These are phyloP conservation scores for Xylariaceae sp. DNA, from an alignment of 2,329 filamentous ascomycete species.

Conservation along the genomic window DNA sequence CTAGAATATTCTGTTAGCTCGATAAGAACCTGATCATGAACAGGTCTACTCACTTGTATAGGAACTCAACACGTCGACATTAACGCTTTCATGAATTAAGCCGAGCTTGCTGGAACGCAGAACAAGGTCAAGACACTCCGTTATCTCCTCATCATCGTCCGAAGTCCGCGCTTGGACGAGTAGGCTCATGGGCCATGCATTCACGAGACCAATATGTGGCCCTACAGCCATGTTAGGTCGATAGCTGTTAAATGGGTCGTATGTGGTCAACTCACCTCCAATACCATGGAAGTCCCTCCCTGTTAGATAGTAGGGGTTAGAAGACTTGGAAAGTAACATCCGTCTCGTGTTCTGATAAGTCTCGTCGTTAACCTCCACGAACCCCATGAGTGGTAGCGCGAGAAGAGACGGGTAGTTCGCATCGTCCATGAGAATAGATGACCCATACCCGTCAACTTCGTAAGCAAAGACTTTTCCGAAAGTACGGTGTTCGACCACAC, in stretches of 20 bases:
- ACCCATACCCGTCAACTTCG: slow-evolving; percentile 88
- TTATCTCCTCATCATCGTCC: slow-evolving; percentile 83
- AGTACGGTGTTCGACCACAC: slow-evolving; percentile 75
- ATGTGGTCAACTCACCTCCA: slow-evolving; percentile 66
- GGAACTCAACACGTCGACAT: slow-evolving; percentile 69
- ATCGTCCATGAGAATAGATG: slow-evolving; percentile 85
- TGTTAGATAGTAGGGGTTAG: slow-evolving; percentile 88
- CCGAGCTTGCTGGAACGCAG: slow-evolving; percentile 78
- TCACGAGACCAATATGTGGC: slow-evolving; percentile 78
- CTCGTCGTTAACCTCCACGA: slow-evolving; percentile 67
- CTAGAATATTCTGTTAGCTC: slow-evolving; percentile 43
- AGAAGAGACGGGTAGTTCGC: slow-evolving; percentile 85
- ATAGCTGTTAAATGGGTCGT: slow-evolving; percentile 7
- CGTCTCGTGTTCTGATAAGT: slow-evolving; percentile 88
- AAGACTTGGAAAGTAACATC: slow-evolving; percentile 73
- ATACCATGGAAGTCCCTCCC: slow-evolving; percentile 85
- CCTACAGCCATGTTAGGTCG: slow-evolving; percentile 45
- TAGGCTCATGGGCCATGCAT: slow-evolving; percentile 97
- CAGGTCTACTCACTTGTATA: slow-evolving; percentile 72
- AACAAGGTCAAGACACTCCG: slow-evolving; percentile 73
- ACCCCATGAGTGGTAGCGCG: slow-evolving; percentile 79
- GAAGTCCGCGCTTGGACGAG: slow-evolving; percentile 91
- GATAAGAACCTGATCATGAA: background rate
- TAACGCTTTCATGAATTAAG: slow-evolving; percentile 88
- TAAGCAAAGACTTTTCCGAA: slow-evolving; percentile 85